A percentile compares a stretch with the other conserved stretches of the same genome.
These are phyloP conservation scores for Ceratocystiopsis brevicomis DNA, from an alignment of 2,329 filamentous ascomycete species.

Conservation along the genomic window DNA sequence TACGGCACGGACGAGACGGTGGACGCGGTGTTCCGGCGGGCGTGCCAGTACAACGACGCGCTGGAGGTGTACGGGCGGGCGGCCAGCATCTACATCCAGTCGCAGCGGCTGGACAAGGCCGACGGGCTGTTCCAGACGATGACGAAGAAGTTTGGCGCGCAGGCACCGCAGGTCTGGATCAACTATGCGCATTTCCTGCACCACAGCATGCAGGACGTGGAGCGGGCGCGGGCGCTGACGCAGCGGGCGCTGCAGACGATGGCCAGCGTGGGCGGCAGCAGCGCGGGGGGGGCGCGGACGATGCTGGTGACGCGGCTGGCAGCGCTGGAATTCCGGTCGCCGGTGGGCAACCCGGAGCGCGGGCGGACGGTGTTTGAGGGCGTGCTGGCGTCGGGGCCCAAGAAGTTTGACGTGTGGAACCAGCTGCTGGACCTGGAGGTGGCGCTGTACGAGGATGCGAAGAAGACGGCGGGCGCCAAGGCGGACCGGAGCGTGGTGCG, in stretches of 20 bases:
- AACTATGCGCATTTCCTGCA: slow-evolving; percentile 93
- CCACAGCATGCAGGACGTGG: slow-evolving; percentile 47
- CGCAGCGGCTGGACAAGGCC: slow-evolving; percentile 71
- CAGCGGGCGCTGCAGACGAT: slow-evolving; percentile 73
- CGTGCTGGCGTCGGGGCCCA: slow-evolving; percentile 65
- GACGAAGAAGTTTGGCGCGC: slow-evolving; percentile 74
- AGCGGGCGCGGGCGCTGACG: slow-evolving; percentile 60
- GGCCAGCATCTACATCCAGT: slow-evolving; percentile 87
- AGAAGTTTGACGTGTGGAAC: slow-evolving; percentile 85
- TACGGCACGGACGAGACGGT: slow-evolving; percentile 71
- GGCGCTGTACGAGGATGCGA: slow-evolving; percentile 30
- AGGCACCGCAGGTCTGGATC: slow-evolving; percentile 64
- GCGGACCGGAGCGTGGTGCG: slow-evolving; percentile 38
- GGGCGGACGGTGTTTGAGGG: slow-evolving; percentile 90
- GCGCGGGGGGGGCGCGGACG: no score
- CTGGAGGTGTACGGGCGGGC: slow-evolving; percentile 79
- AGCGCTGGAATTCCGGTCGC: slow-evolving; percentile 73
- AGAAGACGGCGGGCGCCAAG: slow-evolving; percentile 21
- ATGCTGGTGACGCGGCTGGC: slow-evolving; percentile 68
- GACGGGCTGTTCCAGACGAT: slow-evolving; percentile 74
- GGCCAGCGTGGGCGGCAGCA: slow-evolving; percentile 33
- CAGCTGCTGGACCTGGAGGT: slow-evolving; percentile 77
- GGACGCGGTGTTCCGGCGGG: slow-evolving; percentile 75
- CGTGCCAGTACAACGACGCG: slow-evolving; percentile 83
- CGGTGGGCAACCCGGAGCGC: slow-evolving; percentile 68